Evolutionary conservation across 176 grass and related monocot species (phyloP), one percentile per base, ranked within the genome.

Genomic region (Aegilops longissima): DNA sequence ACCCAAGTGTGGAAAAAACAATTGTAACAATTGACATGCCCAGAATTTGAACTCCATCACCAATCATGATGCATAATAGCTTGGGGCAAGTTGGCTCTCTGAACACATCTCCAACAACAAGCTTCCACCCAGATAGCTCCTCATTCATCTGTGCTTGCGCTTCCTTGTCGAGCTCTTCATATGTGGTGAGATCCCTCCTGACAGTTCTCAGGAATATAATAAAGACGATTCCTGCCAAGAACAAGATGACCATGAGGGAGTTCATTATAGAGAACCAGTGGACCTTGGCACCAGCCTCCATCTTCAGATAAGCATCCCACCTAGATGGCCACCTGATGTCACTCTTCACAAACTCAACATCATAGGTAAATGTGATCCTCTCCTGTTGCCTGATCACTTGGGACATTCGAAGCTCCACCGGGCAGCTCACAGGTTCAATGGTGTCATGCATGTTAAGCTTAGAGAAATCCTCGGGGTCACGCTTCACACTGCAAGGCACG

Each of bases 191-290:
- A 81, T 97, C 95, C 84, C 93, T 95, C 74, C 95, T 83, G 8
- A 97, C 93, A 38, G 95, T 97, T 62, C 95, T 90, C 82, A 97
- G 62, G 74, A 97, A 95, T 82, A 97, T 97, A 74, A 97, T 93
- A 93, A 97, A 97, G 52, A 97, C 93, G 21, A 97, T 97, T 78
- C 93, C 92, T 82, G 91, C 90, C 87, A 97, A 88, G 84, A 95
- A 97, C 72, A 93, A 84, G 70, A 97, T 95, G 34, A 97, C 95
- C 95, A 95, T 95, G 73, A 97, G 85, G 16, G 95, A 97, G 30
- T 97, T 97, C 95, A 94, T 93, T 44, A 97, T 94, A n/a, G 92
- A 97, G 80, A 97, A 94, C 95, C 92, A 97, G 82, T 97, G 95
- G 49, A 97, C 85, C 84, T 89, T 97, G 30, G 92, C 64, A 17